Percentiles rank a stretch among this genome's conserved stretches.
Evolutionary conservation across 2,329 filamentous ascomycete genomes (phyloP).

Genomic region (Diplodia corticola): DNA sequence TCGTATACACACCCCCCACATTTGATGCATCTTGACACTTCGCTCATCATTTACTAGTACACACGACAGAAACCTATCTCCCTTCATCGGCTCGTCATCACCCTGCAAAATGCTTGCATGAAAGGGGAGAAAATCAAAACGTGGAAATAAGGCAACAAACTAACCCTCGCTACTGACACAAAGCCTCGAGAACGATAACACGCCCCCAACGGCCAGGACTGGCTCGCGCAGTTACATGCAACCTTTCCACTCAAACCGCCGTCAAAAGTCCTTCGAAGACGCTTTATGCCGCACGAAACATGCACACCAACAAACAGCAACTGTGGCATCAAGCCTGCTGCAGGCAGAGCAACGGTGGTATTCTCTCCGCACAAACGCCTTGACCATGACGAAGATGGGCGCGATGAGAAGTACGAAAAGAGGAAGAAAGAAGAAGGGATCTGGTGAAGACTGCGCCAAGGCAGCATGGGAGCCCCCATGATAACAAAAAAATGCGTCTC

Average conservation of each 20-base stretch:
- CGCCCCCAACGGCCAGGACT: neutral
- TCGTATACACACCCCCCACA: neutral
- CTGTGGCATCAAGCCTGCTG: neutral
- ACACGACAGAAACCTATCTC: neutral
- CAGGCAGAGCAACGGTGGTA: neutral
- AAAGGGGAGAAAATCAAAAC: neutral
- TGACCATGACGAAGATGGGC: neutral
- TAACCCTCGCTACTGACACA: neutral
- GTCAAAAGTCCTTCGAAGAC: slow-evolving; percentile 26
- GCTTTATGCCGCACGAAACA: slow-evolving; percentile 23
- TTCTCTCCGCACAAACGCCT: slow-evolving; percentile 7
- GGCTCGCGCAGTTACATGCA: neutral
- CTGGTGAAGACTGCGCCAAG: neutral
- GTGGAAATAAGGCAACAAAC: neutral
- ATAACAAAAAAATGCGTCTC: neutral
- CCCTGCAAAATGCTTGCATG: neutral
- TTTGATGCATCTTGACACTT: neutral
- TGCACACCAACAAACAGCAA: neutral
- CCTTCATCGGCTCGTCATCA: neutral
- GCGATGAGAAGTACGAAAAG: neutral
- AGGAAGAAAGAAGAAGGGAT: neutral
- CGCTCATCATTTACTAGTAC: slow-evolving; percentile 12
- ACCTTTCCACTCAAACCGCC: neutral
- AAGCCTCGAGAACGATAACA: neutral
- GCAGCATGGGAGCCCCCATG: neutral